Evolutionary conservation across 352 stramenopile genomes (phyloP).

Genomic region (Globisporangium cederbergense): DNA sequence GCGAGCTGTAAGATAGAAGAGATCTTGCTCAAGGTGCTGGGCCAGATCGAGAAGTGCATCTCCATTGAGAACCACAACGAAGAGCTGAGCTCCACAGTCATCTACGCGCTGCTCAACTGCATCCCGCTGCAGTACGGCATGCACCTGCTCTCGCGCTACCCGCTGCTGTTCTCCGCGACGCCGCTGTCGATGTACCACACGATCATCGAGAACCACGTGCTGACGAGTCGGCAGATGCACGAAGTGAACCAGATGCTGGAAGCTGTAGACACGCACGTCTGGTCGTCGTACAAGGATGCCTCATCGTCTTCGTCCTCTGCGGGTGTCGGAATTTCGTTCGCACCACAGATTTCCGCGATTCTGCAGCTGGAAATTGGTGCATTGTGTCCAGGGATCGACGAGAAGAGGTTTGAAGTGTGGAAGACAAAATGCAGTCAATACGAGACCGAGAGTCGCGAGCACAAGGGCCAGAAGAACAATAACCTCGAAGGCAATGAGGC

Average conservation of each 20-base stretch:
- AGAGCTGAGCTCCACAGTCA: constrained; percentile 49
- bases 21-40: constrained; percentile 43
- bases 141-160: constrained; percentile 53
- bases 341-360: constrained; percentile 64
- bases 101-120: constrained; percentile 67
- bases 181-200: constrained; percentile 75
- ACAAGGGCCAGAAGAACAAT: constrained; percentile 8
- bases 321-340: constrained; percentile 51
- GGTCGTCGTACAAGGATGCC: constrained; percentile 73
- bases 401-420: constrained; percentile 51
- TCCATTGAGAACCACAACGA: constrained; percentile 37
- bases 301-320: constrained; percentile 16
- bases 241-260: constrained; percentile 75
- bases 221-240: constrained; percentile 61
- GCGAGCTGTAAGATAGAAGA: constrained; percentile 24
- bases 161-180: constrained; percentile 57
- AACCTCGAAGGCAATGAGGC: neutral
- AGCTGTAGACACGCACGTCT: constrained; percentile 78
- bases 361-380: constrained; percentile 58
- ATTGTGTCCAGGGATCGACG: constrained; percentile 38
- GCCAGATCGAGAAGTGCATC: constrained; percentile 42
- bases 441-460: constrained; percentile 25
- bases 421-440: constrained; percentile 55
- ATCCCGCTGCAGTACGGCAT: constrained; percentile 54
- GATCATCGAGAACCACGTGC: constrained; percentile 67